Evolutionary conservation across 768 basidiomycete species (phyloP).

Genomic region (Thelephora ganbajun): DNA sequence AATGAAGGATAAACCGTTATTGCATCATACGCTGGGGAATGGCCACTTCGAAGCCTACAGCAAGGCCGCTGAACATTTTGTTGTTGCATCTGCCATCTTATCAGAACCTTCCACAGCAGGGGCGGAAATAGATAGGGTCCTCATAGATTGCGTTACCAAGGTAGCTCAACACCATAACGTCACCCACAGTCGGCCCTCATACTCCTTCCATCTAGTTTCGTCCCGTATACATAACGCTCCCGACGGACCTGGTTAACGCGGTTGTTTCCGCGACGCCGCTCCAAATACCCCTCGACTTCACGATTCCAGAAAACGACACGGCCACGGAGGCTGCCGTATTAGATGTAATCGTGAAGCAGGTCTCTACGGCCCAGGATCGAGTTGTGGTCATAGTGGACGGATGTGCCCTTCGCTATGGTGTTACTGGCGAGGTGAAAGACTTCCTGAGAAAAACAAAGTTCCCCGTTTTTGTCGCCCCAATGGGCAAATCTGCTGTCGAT

Average conservation of each 20-base stretch:
- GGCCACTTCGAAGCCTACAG: conserved; percentile 67
- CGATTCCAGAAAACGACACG: conserved; percentile 37
- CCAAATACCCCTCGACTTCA: conserved; percentile 37
- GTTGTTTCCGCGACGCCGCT: conserved; percentile 56
- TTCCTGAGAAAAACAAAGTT: conserved; percentile 52
- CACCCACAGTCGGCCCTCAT: neutral
- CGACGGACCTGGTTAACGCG: conserved; percentile 64
- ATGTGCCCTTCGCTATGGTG: conserved; percentile 62
- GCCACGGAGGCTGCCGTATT: conserved; percentile 56
- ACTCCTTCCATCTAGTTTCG: conserved; percentile 35
- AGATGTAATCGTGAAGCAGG: conserved; percentile 51
- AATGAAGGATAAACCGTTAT: conserved; percentile 54
- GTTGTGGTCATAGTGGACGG: conserved; percentile 72
- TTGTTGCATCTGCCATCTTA: conserved; percentile 53
- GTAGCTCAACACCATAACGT: neutral
- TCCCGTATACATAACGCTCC: conserved; percentile 80
- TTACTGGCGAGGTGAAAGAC: conserved; percentile 44
- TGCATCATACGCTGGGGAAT: conserved; percentile 85
- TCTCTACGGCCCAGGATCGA: conserved; percentile 45
- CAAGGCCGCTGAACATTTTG: conserved; percentile 63
- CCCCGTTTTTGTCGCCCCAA: conserved; percentile 62
- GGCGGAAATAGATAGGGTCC: conserved; percentile 62
- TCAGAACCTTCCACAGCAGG: conserved; percentile 39
- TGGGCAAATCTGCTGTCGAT: conserved; percentile 70
- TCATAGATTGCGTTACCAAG: conserved; percentile 52